phyloP scores from a whole-genome alignment of 805 yeast species.

The Myxozyma vanderwaltii region DNA sequence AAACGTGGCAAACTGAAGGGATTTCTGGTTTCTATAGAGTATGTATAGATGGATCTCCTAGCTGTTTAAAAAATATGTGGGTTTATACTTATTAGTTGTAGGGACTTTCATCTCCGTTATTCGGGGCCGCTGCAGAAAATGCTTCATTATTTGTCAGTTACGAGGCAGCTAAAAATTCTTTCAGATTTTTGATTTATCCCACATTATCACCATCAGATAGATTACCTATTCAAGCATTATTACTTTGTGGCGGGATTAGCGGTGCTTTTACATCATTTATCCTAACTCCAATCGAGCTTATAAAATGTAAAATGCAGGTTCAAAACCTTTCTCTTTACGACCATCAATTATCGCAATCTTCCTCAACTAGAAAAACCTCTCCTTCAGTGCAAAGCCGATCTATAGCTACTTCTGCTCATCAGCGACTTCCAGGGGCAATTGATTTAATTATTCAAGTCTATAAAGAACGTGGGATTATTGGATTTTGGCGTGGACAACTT shows the following conservation, averaged over 20 bases:
- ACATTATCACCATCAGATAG: conserved; percentile 21
- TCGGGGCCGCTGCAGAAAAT: conserved; percentile 89
- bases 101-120: conserved; percentile 77
- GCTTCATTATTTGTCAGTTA: conserved; percentile 67
- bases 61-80: neutral
- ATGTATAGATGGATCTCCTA: neutral
- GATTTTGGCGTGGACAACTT: conserved; percentile 85
- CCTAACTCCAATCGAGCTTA: conserved; percentile 86
- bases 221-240: conserved; percentile 49
- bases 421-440: conserved; percentile 25
- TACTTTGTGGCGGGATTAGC: conserved; percentile 75
- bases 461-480: conserved; percentile 58
- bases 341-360: neutral
- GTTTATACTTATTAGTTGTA: neutral
- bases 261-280: conserved; percentile 83
- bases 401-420: conserved; percentile 4
- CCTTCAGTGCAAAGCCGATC: neutral
- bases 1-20: conserved; percentile 72
- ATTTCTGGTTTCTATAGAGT: conserved; percentile 68
- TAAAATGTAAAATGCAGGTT: conserved; percentile 88
- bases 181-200: conserved; percentile 2
- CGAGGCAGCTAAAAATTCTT: conserved; percentile 8
- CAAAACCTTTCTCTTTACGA: conserved; percentile 43
- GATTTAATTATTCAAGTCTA: conserved; percentile 47
- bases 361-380: neutral